Percentiles rank a stretch among this genome's conserved stretches.
These are phyloP conservation scores for Hysterium pulicare DNA, from an alignment of 2,329 filamentous ascomycete species.

Conservation along the genomic window DNA sequence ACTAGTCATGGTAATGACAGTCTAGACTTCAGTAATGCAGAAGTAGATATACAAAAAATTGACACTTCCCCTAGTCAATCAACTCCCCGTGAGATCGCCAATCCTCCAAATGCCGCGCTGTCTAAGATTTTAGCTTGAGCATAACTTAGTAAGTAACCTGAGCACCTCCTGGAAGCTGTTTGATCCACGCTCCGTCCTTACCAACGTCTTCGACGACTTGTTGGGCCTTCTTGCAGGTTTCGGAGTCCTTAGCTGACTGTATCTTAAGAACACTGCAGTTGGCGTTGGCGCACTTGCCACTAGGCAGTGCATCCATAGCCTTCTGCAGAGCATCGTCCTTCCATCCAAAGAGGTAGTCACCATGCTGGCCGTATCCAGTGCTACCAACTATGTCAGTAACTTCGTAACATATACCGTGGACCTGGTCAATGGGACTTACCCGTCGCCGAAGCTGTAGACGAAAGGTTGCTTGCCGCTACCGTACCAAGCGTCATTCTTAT, in stretches of 20 bases:
- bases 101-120: too few relatives aligned
- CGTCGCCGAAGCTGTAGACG: conserved; percentile 38
- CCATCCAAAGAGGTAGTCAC: conserved; percentile 47
- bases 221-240: background rate
- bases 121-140: too few relatives aligned
- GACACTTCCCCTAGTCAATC: too few relatives aligned
- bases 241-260: background rate
- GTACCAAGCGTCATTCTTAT: conserved; percentile 22
- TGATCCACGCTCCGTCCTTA: background rate
- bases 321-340: background rate
- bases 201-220: background rate
- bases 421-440: conserved; percentile 40
- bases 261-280: background rate
- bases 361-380: conserved; percentile 45
- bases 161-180: background rate
- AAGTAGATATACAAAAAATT: too few relatives aligned
- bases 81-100: too few relatives aligned
- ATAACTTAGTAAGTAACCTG: background rate
- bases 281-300: background rate
- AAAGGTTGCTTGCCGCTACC: conserved; percentile 24
- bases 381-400: conserved; percentile 42
- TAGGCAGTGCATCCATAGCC: conserved; percentile 38
- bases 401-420: conserved; percentile 29
- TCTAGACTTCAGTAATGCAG: too few relatives aligned
- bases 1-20: too few relatives aligned